A percentile compares a stretch with the other conserved stretches of the same genome.
Conservation (phyloP, 1,284 basidiomycete species). For the Tylopilus orsonianus region DNA sequence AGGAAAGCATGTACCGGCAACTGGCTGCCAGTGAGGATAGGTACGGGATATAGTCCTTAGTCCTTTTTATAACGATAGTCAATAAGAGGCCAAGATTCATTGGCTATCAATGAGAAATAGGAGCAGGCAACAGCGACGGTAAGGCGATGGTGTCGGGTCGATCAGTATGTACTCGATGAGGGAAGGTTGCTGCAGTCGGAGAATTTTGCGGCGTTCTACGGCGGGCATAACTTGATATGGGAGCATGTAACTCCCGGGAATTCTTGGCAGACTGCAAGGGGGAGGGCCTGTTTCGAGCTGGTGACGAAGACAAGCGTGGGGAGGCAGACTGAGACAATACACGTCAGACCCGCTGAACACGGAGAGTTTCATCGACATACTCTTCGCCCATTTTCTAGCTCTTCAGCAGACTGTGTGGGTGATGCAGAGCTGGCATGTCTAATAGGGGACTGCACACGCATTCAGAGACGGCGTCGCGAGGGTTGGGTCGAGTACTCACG, state of each 20-base stretch:
- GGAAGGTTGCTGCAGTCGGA: constrained; percentile 65
- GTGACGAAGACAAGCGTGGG: constrained; percentile 46
- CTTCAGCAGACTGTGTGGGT: constrained; percentile 20
- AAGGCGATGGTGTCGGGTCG: constrained; percentile 39
- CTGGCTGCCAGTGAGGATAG: not conserved
- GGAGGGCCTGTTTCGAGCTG: constrained; percentile 33
- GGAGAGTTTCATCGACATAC: constrained; percentile 23
- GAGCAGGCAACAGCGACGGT: constrained; percentile 23
- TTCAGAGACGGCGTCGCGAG: constrained; percentile 7
- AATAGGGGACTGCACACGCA: constrained; percentile 18
- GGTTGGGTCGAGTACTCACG: constrained; percentile 41
- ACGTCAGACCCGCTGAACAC: constrained; percentile 16
- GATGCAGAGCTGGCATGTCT: constrained; percentile 28
- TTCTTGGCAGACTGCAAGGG: constrained; percentile 31
- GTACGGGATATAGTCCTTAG: not conserved
- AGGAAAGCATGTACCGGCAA: constrained; percentile 11
- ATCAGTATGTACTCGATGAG: constrained; percentile 35
- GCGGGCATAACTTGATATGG: constrained; percentile 75
- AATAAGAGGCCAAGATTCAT: not conserved
- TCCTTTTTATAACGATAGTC: constrained; percentile 2
- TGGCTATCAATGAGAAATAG: constrained; percentile 26
- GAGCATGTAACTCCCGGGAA: constrained; percentile 42
- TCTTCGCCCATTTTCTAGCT: constrained; percentile 26
- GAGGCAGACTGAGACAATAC: constrained; percentile 39
- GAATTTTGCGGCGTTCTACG: constrained; percentile 73